phyloP scores from a whole-genome alignment of 1,139 yeast genomes.

The Sugiyamaella paludigena region DNA sequence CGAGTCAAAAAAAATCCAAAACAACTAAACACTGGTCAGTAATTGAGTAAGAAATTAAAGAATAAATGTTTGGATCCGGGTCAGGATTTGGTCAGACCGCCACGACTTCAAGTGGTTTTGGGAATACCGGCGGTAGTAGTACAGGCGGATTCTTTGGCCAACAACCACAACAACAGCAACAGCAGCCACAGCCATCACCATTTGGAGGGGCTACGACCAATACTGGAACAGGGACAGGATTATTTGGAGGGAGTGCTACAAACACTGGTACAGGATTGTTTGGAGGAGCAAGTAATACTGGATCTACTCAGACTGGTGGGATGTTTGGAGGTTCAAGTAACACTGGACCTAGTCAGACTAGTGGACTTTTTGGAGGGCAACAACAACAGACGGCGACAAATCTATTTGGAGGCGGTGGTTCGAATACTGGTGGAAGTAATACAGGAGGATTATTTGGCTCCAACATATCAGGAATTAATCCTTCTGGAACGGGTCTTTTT shows the following conservation, averaged over 20 bases:
- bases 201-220: conserved; percentile 6
- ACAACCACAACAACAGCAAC: conserved; percentile 3
- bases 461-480: conserved; percentile 7
- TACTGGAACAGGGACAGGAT: background rate
- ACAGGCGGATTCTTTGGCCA: too few species aligned
- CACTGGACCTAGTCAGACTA: conserved; percentile 1
- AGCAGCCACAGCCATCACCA: conserved; percentile 1
- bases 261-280: conserved; percentile 33
- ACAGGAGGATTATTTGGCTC: conserved; percentile 17
- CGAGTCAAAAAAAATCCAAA: too few species aligned
- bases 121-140: conserved; percentile 18
- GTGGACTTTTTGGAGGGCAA: conserved; percentile 12
- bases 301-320: conserved; percentile 5
- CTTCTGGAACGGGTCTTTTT: conserved; percentile 15
- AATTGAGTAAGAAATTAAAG: too few species aligned
- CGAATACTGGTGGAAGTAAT: conserved; percentile 4
- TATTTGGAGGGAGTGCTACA: conserved; percentile 17
- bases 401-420: background rate
- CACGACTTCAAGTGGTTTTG: background rate
- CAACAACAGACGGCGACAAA: conserved; percentile 6
- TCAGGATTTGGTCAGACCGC: conserved; percentile 5
- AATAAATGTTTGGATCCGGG: conserved; percentile 9
- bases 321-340: conserved; percentile 13
- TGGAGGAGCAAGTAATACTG: conserved; percentile 28
- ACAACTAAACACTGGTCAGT: too few species aligned